These are phyloP conservation scores for Anisodus acutangulus DNA, from an alignment of 257 asterid species.

Conservation along the genomic window DNA sequence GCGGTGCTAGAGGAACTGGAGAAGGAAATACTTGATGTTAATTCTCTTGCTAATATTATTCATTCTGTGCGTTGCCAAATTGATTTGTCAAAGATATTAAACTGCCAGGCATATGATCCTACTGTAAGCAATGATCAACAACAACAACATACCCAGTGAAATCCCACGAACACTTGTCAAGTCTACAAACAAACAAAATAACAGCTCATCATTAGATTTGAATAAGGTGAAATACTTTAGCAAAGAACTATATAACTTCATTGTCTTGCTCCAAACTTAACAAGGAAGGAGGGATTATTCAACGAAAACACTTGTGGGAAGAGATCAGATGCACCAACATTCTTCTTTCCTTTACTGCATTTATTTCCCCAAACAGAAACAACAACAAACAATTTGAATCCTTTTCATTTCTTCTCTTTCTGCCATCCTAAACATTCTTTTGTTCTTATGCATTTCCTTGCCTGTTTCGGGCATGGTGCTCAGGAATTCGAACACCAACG, in stretches of 20 bases:
- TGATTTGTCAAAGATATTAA: constrained; percentile 71
- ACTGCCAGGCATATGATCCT: constrained; percentile 86
- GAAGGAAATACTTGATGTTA: constrained; percentile 73
- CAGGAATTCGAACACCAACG: neutral
- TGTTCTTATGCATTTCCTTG: neutral
- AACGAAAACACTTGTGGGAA: neutral
- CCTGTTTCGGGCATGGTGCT: neutral
- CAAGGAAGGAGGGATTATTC: neutral
- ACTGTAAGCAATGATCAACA: constrained; percentile 43
- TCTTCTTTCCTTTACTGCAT: neutral
- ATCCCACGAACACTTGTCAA: constrained; percentile 43
- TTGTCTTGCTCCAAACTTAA: constrained; percentile 3
- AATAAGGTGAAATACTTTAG: neutral
- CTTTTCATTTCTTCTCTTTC: neutral
- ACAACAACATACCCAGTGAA: no score
- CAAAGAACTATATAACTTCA: neutral
- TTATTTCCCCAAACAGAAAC: neutral
- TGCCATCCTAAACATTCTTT: neutral
- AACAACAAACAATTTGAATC: neutral
- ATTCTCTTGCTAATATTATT: constrained; percentile 77
- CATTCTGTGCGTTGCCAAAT: constrained; percentile 84
- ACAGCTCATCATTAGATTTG: neutral
- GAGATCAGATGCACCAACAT: neutral
- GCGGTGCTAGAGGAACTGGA: constrained; percentile 67
- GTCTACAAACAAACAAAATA: constrained; percentile 54